Evolutionary conservation across 345 rosid genomes (phyloP), one percentile per base, ranked within the genome.

Genomic region (Erysimum cheiranthoides): DNA sequence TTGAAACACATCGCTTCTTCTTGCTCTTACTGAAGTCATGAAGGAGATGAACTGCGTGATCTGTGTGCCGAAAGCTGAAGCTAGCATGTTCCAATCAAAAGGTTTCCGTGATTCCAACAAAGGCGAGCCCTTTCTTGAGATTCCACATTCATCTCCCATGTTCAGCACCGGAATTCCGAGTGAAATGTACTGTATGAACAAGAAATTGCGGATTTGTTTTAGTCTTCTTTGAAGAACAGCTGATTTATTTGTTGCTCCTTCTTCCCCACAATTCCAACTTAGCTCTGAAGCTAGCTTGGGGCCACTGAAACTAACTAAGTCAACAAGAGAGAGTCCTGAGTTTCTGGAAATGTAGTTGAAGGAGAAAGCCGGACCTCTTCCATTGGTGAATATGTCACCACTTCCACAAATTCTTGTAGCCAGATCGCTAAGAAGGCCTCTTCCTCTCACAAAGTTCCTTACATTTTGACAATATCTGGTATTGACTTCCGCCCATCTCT

Each of bases 191-290:
- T 89, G 79, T 68, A 89, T 75, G 62, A 95, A 90, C 77, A 95
- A 80, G 79, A 85, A 90, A 78, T 90, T 95, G 0, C 96, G 96
- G 28, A 88, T 86, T 78, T 95, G 97, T 59, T 92, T 92, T 40
- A 95, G 86, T 69, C 97, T 80, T 80, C 84, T 88, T 82, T 90
- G 96, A 47, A 95, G 96, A 68, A 95, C 85, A 40, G 76, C 78
- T 34, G 84, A 72, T 58, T 85, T 84, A 67, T 67, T 84, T 7
- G 97, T 94, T 49, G 93, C 93, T 63, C 98, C 97, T 89, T 94
- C 98, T 71, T 83, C 91, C 31, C 99, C 97, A 43, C 97, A 92
- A 62, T 95, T 95, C 99, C 97, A 95, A 61, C 97, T 90, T n/a
- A 84, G 76, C 68, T 92, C 92, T n/a, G 86, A 65, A 53, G 87